phyloP scores from a whole-genome alignment of 2,329 filamentous ascomycete genomes.

The Scorias spongiosa region DNA sequence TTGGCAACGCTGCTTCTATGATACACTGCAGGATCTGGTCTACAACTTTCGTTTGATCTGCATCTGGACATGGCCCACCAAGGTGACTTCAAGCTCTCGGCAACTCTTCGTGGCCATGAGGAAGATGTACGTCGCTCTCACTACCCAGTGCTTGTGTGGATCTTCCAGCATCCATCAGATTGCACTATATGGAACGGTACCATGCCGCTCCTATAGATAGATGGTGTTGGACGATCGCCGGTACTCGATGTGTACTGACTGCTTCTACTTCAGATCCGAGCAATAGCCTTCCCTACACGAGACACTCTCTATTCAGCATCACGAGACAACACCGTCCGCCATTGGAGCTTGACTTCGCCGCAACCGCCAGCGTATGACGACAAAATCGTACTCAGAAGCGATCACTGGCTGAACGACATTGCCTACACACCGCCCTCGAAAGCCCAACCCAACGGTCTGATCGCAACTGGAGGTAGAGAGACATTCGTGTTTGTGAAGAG shows the following conservation, averaged over 20 bases:
- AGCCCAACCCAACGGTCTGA: conserved; percentile 59
- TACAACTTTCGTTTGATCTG: too few species aligned
- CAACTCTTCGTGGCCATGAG: conserved; percentile 75
- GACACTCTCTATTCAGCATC: conserved; percentile 70
- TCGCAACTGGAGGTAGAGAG: conserved; percentile 81
- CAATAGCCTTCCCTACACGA: conserved; percentile 60
- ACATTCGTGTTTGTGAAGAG: conserved; percentile 82
- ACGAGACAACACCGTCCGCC: conserved; percentile 74
- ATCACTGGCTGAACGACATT: conserved; percentile 76
- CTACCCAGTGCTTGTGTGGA: neutral
- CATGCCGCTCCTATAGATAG: too few species aligned
- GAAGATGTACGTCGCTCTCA: conserved; percentile 57
- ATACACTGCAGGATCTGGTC: too few species aligned
- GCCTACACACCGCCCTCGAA: conserved; percentile 57
- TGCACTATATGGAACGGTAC: too few species aligned
- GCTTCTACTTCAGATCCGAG: conserved; percentile 53
- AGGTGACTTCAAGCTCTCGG: conserved; percentile 77
- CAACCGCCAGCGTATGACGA: conserved; percentile 59
- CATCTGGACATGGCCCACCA: neutral
- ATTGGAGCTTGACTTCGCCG: conserved; percentile 58
- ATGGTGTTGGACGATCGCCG: neutral
- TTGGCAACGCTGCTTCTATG: too few species aligned
- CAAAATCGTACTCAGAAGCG: conserved; percentile 63
- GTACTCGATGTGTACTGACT: too few species aligned
- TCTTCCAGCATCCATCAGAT: too few species aligned